Evolutionary conservation across 805 yeast genomes (phyloP), one percentile per base, ranked within the genome.

Genomic region (Wickerhamiella musiphila): DNA sequence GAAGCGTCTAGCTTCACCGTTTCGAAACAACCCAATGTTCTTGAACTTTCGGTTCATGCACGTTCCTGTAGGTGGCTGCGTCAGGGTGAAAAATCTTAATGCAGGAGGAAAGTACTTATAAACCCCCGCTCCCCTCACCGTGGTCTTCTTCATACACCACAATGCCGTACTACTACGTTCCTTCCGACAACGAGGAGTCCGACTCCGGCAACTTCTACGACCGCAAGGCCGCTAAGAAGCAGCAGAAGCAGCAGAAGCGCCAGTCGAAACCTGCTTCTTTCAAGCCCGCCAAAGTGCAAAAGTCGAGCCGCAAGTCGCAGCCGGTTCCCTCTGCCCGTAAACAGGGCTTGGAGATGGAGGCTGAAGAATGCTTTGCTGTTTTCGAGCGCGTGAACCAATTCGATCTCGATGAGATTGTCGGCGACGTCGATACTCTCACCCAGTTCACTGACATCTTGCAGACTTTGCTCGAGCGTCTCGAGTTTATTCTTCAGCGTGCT

Each of bases 111-210:
- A 5, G 21, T 28, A 23, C n/a, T 23, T 18, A 25, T 33, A 36
- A 18, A 28, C 26, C 29, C 26, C 32, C 8, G 8, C 18, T 20
- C 18, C 21, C 25, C 6, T 6, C 3, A 16, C 26, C 16, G 15
- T 3, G 5, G 11, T 11, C 18, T 13, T 17, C 14, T 19, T 16
- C 17, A 13, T 6, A 18, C 19, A 23, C 26, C 18, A 25, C 26
- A 36, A 46, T 46, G 50, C 50, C 50, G 44, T 46, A 41, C 43
- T 46, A 44, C 23, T 46, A 46, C 46, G 43, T 46, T 32, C 37
- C 47, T 29, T 42, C 45, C 23, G 50, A 46, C 35, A 40, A 41
- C 28, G 50, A 46, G 21, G 35, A 29, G 26, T 34, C 38, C 16
- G 42, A 38, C 28, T 33, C 34, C 16, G 36, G 26, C 16, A 19